Conservation (phyloP, 345 rosid species). For the Toxicodendron radicans region DNA sequence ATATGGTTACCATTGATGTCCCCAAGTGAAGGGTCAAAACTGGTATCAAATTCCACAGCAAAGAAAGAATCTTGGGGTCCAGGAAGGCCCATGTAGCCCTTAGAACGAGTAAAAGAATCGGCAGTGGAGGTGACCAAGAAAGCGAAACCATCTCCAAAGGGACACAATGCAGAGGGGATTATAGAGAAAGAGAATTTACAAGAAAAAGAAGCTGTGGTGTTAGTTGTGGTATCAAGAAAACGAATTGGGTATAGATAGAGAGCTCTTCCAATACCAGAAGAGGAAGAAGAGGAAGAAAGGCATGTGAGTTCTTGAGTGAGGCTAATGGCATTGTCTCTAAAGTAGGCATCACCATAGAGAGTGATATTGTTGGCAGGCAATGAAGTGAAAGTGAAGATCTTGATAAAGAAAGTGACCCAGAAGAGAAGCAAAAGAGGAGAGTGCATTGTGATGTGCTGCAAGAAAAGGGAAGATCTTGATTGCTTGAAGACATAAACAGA, state of each 20-base stretch:
- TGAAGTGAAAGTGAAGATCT: slow-evolving; percentile 24
- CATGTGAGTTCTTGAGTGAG: slow-evolving; percentile 62
- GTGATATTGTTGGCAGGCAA: slow-evolving; percentile 50
- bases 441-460: slow-evolving; percentile 14
- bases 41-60: slow-evolving; percentile 81
- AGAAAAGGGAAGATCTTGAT: not conserved
- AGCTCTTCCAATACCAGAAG: slow-evolving; percentile 55
- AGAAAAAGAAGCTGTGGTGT: slow-evolving; percentile 60
- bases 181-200: slow-evolving; percentile 71
- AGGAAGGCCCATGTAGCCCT: slow-evolving; percentile 72
- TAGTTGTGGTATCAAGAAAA: slow-evolving; percentile 51
- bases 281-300: slow-evolving; percentile 34
- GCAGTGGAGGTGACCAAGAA: slow-evolving; percentile 78
- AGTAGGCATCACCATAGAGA: slow-evolving; percentile 68
- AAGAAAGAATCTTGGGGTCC: slow-evolving; percentile 54
- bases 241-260: slow-evolving; percentile 55
- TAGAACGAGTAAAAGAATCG: slow-evolving; percentile 58
- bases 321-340: slow-evolving; percentile 46
- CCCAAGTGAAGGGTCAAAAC: slow-evolving; percentile 48
- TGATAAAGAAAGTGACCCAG: slow-evolving; percentile 39
- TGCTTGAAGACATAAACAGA: not conserved
- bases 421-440: slow-evolving; percentile 20
- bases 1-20: slow-evolving; percentile 67
- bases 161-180: slow-evolving; percentile 48
- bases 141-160: slow-evolving; percentile 74